Percentiles rank a stretch among this genome's conserved stretches.
Conservation (phyloP, 2,329 filamentous ascomycete genomes). For the Pezicula neosporulosa region DNA sequence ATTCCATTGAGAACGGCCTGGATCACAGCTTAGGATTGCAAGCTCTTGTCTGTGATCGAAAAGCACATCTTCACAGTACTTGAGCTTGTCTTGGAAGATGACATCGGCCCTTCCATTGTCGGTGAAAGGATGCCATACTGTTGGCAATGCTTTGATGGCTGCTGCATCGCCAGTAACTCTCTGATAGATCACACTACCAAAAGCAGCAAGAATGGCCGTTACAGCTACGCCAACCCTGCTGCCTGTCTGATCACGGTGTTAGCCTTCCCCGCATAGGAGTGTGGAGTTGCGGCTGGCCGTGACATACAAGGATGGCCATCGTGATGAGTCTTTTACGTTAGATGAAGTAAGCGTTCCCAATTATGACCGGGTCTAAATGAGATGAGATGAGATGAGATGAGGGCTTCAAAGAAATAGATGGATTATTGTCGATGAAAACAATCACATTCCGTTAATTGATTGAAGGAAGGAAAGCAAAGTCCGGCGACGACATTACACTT, state of each 20-base stretch:
- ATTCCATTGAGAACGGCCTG: background rate
- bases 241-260: background rate
- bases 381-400: too few relatives aligned
- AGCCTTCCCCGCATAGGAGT: background rate
- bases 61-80: background rate
- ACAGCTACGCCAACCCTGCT: background rate
- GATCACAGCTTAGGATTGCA: background rate
- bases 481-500: too few relatives aligned
- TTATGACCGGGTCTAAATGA: too few relatives aligned
- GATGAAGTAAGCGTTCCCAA: background rate
- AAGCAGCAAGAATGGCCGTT: background rate
- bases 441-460: too few relatives aligned
- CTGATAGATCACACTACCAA: background rate
- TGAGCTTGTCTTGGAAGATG: conserved; percentile 1
- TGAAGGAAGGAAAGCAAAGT: too few relatives aligned
- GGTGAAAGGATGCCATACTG: background rate
- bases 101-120: background rate
- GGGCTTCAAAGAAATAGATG: too few relatives aligned
- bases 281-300: background rate
- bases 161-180: background rate
- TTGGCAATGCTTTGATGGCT: background rate
- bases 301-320: background rate
- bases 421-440: too few relatives aligned
- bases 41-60: background rate
- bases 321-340: background rate